Evolutionary conservation across 306 rosid species (phyloP).

Genomic region (Vigna unguiculata): DNA sequence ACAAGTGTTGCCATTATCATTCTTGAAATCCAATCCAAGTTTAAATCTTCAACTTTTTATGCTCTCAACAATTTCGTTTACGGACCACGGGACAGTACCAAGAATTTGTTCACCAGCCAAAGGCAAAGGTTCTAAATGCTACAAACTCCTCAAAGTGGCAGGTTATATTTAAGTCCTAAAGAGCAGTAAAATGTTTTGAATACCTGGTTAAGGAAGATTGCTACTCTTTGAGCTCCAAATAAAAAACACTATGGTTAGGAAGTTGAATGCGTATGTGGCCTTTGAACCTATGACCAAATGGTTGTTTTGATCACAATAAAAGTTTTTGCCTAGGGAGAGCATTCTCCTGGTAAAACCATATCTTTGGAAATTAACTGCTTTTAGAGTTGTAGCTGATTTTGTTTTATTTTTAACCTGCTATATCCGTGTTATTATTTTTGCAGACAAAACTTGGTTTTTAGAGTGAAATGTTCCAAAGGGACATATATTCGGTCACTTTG

Average conservation of each 20-base stretch:
- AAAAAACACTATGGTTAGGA: not conserved
- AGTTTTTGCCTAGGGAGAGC: constrained; percentile 1
- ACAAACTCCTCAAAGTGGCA: constrained; percentile 18
- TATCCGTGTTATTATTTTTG: constrained; percentile 38
- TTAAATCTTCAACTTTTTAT: constrained; percentile 27
- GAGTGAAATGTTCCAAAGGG: constrained; percentile 92
- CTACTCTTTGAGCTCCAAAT: constrained; percentile 7
- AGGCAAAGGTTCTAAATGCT: constrained; percentile 2
- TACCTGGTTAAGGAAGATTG: constrained; percentile 3
- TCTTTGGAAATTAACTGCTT: constrained; percentile 21
- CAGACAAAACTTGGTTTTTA: constrained; percentile 94
- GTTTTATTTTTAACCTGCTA: constrained; percentile 22
- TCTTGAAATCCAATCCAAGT: constrained; percentile 33
- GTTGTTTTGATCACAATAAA: constrained; percentile 23
- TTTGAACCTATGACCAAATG: not conserved
- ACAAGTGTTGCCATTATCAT: not conserved
- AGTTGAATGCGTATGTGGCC: constrained; percentile 3
- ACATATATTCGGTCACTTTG: constrained; percentile 92
- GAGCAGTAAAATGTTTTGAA: not conserved
- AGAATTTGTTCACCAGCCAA: not conserved
- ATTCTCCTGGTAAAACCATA: constrained; percentile 32
- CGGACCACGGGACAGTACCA: not conserved
- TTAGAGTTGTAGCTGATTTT: constrained; percentile 18
- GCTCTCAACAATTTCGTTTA: constrained; percentile 5
- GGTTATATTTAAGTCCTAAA: not conserved